Evolutionary conservation across 768 basidiomycete genomes (phyloP).

Genomic region (Tylopilus sp.): DNA sequence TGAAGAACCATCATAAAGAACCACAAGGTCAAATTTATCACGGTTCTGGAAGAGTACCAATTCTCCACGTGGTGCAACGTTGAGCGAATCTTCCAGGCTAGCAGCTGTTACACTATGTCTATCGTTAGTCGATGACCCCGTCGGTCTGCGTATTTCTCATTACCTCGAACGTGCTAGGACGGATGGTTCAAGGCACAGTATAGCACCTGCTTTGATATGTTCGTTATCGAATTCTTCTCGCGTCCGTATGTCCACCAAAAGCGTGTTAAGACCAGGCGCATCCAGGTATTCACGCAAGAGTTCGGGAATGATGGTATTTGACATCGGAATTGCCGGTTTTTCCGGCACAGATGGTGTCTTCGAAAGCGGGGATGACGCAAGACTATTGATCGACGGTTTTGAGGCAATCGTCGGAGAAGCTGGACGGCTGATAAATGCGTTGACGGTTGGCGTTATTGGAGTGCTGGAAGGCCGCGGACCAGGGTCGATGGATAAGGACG

Average conservation of each 20-base stretch:
- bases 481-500: slow-evolving; percentile 42
- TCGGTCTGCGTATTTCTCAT: slow-evolving; percentile 22
- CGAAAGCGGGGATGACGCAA: slow-evolving; percentile 34
- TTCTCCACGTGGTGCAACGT: slow-evolving; percentile 68
- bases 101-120: slow-evolving; percentile 56
- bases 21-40: slow-evolving; percentile 85
- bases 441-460: slow-evolving; percentile 56
- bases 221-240: slow-evolving; percentile 74
- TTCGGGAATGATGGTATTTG: slow-evolving; percentile 57
- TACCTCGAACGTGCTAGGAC: slow-evolving; percentile 69
- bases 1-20: slow-evolving; percentile 74
- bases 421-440: slow-evolving; percentile 59
- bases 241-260: slow-evolving; percentile 81
- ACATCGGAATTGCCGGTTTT: slow-evolving; percentile 52
- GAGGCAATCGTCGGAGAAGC: slow-evolving; percentile 50
- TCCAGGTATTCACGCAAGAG: slow-evolving; percentile 58
- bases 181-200: slow-evolving; percentile 83
- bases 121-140: slow-evolving; percentile 8
- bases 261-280: slow-evolving; percentile 47
- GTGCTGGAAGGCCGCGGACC: slow-evolving; percentile 66
- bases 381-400: slow-evolving; percentile 41
- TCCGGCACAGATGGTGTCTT: slow-evolving; percentile 27
- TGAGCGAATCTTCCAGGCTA: slow-evolving; percentile 70
- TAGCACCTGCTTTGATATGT: slow-evolving; percentile 62
- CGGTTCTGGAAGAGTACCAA: slow-evolving; percentile 75